phyloP scores from a whole-genome alignment of 768 basidiomycete species.

The Flagelloscypha sp. region DNA sequence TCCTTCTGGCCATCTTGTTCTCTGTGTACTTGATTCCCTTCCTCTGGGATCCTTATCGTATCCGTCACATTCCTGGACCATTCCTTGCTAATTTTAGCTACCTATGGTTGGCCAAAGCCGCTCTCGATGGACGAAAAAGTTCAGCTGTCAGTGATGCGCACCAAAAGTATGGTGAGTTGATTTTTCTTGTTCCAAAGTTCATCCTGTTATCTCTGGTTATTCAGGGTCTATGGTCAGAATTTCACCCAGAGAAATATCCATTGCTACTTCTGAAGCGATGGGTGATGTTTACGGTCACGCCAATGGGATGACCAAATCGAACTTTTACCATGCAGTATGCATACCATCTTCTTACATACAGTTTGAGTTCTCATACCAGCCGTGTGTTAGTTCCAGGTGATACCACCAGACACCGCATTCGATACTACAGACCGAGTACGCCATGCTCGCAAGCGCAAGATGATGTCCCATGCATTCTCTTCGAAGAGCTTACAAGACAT shows the following conservation, averaged over 20 bases:
- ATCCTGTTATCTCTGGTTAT: background rate
- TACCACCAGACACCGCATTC: no score
- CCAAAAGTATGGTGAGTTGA: slow-evolving; percentile 53
- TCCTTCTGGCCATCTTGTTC: no score
- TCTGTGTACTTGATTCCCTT: no score
- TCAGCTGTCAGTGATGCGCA: slow-evolving; percentile 70
- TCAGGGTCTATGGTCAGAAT: slow-evolving; percentile 63
- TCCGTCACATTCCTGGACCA: slow-evolving; percentile 62
- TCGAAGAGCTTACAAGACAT: slow-evolving; percentile 83
- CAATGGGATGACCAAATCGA: slow-evolving; percentile 71
- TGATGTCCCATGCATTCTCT: slow-evolving; percentile 78
- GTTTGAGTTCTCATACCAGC: slow-evolving; percentile 63
- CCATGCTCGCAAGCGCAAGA: slow-evolving; percentile 86
- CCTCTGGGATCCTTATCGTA: slow-evolving; percentile 48
- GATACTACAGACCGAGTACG: slow-evolving; percentile 70
- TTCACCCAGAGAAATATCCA: slow-evolving; percentile 69
- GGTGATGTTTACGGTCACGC: slow-evolving; percentile 72
- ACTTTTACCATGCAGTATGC: slow-evolving; percentile 75
- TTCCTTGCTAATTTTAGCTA: slow-evolving; percentile 64
- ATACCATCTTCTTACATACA: slow-evolving; percentile 74
- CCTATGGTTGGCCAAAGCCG: slow-evolving; percentile 60
- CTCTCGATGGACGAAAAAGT: slow-evolving; percentile 64
- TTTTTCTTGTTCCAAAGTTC: background rate
- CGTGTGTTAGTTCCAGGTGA: no score
- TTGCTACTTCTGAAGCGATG: slow-evolving; percentile 73